These are phyloP conservation scores for Moricandia arvensis DNA, from an alignment of 345 rosid species.

Conservation along the genomic window DNA sequence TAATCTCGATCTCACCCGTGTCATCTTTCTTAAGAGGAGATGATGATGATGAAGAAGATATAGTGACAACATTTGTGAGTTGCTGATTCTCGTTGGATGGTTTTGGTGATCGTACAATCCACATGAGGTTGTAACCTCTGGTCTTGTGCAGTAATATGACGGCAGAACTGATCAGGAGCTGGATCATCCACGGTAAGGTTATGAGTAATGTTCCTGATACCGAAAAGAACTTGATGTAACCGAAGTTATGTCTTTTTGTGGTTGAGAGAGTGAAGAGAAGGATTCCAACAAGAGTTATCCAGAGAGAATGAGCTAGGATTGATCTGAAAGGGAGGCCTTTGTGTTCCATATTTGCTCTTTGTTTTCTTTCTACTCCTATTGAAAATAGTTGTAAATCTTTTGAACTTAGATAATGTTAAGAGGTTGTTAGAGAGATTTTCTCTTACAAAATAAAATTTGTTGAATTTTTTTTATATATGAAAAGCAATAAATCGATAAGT, in stretches of 20 bases:
- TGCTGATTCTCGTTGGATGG: constrained; percentile 18
- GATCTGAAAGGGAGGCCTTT: constrained; percentile 14
- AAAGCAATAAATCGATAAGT: no score
- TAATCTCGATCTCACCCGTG: constrained; percentile 28
- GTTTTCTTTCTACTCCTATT: background rate
- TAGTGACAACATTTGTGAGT: constrained; percentile 1
- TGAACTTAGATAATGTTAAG: background rate
- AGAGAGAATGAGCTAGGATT: constrained; percentile 24
- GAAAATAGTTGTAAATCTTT: background rate
- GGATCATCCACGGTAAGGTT: constrained; percentile 36
- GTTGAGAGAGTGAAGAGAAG: constrained; percentile 32
- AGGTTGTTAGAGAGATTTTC: background rate
- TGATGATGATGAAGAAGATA: constrained; percentile 14
- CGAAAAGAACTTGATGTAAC: constrained; percentile 31
- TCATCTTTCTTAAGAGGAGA: constrained; percentile 33
- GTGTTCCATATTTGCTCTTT: constrained; percentile 9
- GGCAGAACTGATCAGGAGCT: constrained; percentile 24
- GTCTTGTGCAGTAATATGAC: constrained; percentile 25
- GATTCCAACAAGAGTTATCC: constrained; percentile 35
- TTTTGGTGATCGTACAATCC: constrained; percentile 33
- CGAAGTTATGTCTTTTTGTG: constrained; percentile 13
- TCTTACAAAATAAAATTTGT: no score
- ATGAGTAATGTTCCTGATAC: constrained; percentile 25
- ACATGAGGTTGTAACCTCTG: constrained; percentile 28
- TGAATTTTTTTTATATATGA: no score